phyloP scores from a whole-genome alignment of 2,329 filamentous ascomycete genomes.

The Cordyceps pruinosa region DNA sequence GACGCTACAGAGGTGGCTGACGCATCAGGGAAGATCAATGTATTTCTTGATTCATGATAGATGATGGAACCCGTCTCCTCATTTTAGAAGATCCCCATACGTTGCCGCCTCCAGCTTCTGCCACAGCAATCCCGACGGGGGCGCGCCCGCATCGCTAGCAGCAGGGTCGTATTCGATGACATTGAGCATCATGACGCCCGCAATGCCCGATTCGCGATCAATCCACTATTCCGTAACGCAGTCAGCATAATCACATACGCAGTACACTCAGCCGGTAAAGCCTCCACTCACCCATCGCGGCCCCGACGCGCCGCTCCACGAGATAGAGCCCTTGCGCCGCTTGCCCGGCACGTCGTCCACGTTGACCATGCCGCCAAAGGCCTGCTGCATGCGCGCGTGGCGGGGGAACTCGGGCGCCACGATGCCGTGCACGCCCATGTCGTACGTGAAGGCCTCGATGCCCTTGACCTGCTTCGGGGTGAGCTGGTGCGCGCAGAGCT shows the following conservation, averaged over 20 bases:
- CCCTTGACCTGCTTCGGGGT: slow-evolving; percentile 20
- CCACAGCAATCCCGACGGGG: slow-evolving; percentile 5
- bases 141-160: background rate
- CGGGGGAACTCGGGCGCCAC: slow-evolving; percentile 32
- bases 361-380: slow-evolving; percentile 34
- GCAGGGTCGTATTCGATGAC: slow-evolving; percentile 7
- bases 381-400: slow-evolving; percentile 28
- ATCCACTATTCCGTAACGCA: slow-evolving; percentile 21
- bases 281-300: slow-evolving; percentile 34
- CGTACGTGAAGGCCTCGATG: slow-evolving; percentile 15
- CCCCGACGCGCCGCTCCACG: slow-evolving; percentile 38
- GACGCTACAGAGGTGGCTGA: too few species aligned
- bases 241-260: background rate
- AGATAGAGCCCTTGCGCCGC: slow-evolving; percentile 35
- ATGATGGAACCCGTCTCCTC: background rate
- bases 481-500: slow-evolving; percentile 37
- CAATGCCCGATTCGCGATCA: slow-evolving; percentile 19
- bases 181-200: slow-evolving; percentile 12
- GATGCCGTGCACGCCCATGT: slow-evolving; percentile 17
- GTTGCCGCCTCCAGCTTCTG: slow-evolving; percentile 2
- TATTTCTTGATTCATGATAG: too few species aligned
- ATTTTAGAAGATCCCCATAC: background rate
- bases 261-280: too few species aligned
- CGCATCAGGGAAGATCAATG: too few species aligned
- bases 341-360: slow-evolving; percentile 32